A percentile compares a stretch with the other conserved stretches of the same genome.
phyloP scores from a whole-genome alignment of 169 alveolate genomes.

The Plasmodium vinckei region DNA sequence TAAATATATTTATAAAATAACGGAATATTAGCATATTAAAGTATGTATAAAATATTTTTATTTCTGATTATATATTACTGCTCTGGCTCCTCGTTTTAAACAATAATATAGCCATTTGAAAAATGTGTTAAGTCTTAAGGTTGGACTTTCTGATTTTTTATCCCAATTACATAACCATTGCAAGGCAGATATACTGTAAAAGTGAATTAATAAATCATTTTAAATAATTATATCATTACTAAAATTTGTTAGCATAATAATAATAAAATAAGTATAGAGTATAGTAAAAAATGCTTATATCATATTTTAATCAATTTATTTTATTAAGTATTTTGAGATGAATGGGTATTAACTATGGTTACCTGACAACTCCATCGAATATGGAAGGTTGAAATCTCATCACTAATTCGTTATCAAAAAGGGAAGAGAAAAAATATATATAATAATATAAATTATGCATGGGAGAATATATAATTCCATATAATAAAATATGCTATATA shows the following conservation, averaged over 20 bases:
- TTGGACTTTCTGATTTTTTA: constrained; percentile 92
- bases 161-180: constrained; percentile 97
- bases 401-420: constrained; percentile 53
- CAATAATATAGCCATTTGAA: constrained; percentile 91
- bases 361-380: constrained; percentile 88
- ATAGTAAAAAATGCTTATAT: too few relatives aligned
- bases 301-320: too few relatives aligned
- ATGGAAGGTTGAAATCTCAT: constrained; percentile 92
- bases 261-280: too few relatives aligned
- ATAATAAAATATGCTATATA: not conserved
- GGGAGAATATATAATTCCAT: too few relatives aligned
- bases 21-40: not conserved
- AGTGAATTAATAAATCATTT: not conserved
- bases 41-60: not conserved
- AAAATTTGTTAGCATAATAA: too few relatives aligned
- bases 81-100: constrained; percentile 92
- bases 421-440: constrained; percentile 5
- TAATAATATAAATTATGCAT: not conserved
- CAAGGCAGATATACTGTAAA: constrained; percentile 92
- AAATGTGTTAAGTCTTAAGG: constrained; percentile 91
- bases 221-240: not conserved
- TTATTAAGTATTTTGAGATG: too few relatives aligned
- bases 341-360: not conserved
- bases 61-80: constrained; percentile 76
- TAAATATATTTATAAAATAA: not conserved